Evolutionary conservation across 345 rosid genomes (phyloP).

Genomic region (Salix koriyanagi): DNA sequence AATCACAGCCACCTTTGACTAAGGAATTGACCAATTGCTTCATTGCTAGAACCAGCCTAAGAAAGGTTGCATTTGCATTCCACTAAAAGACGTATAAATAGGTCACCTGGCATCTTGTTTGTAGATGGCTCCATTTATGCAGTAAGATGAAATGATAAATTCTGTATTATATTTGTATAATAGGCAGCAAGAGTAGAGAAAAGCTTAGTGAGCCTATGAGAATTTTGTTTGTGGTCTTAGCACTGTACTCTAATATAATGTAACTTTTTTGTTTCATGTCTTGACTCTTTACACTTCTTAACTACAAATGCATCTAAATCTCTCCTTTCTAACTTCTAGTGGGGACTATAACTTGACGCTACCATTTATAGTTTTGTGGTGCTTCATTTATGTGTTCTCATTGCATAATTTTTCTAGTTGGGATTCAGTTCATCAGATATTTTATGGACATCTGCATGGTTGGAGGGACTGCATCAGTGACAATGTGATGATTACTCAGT

Average conservation of each 20-base stretch:
- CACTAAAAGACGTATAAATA: neutral
- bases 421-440: neutral
- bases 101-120: neutral
- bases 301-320: neutral
- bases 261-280: neutral
- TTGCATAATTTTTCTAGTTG: neutral
- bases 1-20: neutral
- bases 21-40: neutral
- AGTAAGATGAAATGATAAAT: neutral
- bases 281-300: neutral
- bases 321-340: neutral
- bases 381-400: neutral
- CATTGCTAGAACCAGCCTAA: neutral
- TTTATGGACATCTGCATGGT: neutral
- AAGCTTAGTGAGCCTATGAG: neutral
- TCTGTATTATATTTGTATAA: neutral
- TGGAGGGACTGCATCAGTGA: conserved; percentile 1
- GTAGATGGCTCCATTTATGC: neutral
- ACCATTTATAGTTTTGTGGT: neutral
- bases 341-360: neutral
- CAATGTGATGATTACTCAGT: conserved; percentile 11
- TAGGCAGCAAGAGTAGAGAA: neutral
- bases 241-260: neutral
- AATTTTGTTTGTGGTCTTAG: neutral
- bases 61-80: neutral